Conservation (phyloP, 2,329 filamentous ascomycete species). For the Talaromyces atroroseus region DNA sequence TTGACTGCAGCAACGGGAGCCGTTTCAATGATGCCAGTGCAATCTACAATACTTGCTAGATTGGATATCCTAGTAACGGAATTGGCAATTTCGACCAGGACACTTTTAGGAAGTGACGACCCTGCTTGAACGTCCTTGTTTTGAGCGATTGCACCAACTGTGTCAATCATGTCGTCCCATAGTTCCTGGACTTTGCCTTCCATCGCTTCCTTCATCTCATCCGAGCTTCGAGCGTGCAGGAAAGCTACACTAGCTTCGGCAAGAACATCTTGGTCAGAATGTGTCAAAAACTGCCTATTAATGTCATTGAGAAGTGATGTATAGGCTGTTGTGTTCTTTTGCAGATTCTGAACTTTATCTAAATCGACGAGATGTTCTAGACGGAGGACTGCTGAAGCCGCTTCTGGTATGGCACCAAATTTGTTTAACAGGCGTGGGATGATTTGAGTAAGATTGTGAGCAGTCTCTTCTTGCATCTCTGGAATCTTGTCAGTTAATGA, state of each 20-base stretch:
- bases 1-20: constrained; percentile 28
- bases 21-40: constrained; percentile 67
- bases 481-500: constrained; percentile 55
- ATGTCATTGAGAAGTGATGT: constrained; percentile 81
- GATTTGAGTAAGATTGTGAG: constrained; percentile 67
- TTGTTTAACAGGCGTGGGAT: constrained; percentile 88
- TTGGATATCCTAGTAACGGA: constrained; percentile 75
- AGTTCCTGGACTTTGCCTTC: constrained; percentile 73
- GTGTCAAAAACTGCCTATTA: constrained; percentile 88
- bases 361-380: constrained; percentile 83
- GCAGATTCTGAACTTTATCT: constrained; percentile 79
- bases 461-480: constrained; percentile 72
- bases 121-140: constrained; percentile 66
- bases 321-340: constrained; percentile 78
- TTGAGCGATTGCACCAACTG: constrained; percentile 65
- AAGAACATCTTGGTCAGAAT: constrained; percentile 79
- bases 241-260: constrained; percentile 77
- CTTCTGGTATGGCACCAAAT: constrained; percentile 82
- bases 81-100: constrained; percentile 66
- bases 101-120: constrained; percentile 60
- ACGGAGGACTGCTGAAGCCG: constrained; percentile 77
- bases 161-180: constrained; percentile 77
- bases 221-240: constrained; percentile 76
- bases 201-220: constrained; percentile 80
- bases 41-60: constrained; percentile 73